Evolutionary conservation across 116 monocot genomes (phyloP).

Genomic region (Dioscorea cayenensis): DNA sequence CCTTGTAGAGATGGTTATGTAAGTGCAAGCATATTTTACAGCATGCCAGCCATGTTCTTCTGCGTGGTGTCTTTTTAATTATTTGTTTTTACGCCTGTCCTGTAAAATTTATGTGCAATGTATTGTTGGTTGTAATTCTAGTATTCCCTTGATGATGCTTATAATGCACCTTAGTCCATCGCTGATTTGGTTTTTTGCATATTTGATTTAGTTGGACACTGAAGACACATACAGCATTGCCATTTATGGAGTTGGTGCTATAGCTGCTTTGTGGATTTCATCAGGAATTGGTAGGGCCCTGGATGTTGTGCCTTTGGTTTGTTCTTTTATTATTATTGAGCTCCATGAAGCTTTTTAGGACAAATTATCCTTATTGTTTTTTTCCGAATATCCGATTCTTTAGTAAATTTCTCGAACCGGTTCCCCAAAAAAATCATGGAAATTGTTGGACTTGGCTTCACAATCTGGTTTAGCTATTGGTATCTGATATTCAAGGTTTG

Average conservation of each 20-base stretch:
- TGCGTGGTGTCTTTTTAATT: background rate
- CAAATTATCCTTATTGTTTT: background rate
- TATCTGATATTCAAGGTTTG: constrained; percentile 83
- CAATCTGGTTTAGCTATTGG: constrained; percentile 70
- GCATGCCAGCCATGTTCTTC: no score
- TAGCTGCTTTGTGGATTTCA: constrained; percentile 56
- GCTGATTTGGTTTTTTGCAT: background rate
- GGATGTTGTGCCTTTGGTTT: constrained; percentile 79
- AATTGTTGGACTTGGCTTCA: constrained; percentile 64
- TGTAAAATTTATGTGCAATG: background rate
- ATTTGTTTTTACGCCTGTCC: background rate
- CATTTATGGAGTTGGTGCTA: constrained; percentile 52
- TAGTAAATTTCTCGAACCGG: constrained; percentile 18
- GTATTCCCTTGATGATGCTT: background rate
- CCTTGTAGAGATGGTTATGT: no score
- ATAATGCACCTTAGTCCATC: background rate
- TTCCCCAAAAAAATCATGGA: constrained; percentile 73
- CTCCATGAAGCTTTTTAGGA: background rate
- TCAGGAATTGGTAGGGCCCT: constrained; percentile 52
- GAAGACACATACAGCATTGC: constrained; percentile 30
- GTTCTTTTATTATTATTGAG: background rate
- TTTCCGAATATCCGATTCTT: background rate
- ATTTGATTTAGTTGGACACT: constrained; percentile 40
- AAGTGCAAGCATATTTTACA: no score
- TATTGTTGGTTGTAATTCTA: background rate